A percentile compares a stretch with the other conserved stretches of the same genome.
phyloP scores from a whole-genome alignment of 2,329 filamentous ascomycete species.

The Fusarium pilosicola region DNA sequence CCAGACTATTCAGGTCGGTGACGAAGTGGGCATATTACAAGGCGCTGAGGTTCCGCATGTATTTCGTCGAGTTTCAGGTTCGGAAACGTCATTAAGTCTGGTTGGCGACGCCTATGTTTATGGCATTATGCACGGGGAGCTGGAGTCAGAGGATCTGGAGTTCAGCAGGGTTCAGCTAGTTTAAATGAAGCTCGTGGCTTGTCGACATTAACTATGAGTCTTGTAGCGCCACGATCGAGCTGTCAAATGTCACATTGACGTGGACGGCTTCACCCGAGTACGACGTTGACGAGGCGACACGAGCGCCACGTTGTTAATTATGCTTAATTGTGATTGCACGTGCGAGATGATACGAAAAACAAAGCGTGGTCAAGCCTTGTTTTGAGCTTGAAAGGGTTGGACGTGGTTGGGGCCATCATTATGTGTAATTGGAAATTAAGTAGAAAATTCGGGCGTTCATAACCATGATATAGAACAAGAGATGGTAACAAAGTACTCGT shows the following conservation, averaged over 20 bases:
- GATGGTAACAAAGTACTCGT: not conserved
- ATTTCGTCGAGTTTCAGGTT: not conserved
- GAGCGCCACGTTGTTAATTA: not conserved
- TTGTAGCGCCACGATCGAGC: not conserved
- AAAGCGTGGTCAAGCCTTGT: not conserved
- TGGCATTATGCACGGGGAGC: not conserved
- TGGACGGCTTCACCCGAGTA: not conserved
- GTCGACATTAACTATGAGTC: accelerated
- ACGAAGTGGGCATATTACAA: not conserved
- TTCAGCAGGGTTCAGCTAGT: not conserved
- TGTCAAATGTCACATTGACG: not conserved
- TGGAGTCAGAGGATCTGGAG: not conserved
- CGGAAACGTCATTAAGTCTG: not conserved
- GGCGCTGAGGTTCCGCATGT: not conserved
- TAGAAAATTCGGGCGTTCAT: not conserved
- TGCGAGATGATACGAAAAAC: not conserved
- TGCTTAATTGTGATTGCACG: not conserved
- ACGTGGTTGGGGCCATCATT: not conserved
- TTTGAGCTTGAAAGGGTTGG: not conserved
- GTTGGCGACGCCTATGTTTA: not conserved
- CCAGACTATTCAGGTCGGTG: not conserved
- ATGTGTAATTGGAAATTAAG: not conserved
- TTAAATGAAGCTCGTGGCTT: not conserved
- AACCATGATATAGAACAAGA: not conserved
- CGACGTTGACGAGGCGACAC: not conserved